Percentiles rank a stretch among this genome's conserved stretches.
Conservation (phyloP, 2,329 filamentous ascomycete genomes). For the Cytospora schulzeri region DNA sequence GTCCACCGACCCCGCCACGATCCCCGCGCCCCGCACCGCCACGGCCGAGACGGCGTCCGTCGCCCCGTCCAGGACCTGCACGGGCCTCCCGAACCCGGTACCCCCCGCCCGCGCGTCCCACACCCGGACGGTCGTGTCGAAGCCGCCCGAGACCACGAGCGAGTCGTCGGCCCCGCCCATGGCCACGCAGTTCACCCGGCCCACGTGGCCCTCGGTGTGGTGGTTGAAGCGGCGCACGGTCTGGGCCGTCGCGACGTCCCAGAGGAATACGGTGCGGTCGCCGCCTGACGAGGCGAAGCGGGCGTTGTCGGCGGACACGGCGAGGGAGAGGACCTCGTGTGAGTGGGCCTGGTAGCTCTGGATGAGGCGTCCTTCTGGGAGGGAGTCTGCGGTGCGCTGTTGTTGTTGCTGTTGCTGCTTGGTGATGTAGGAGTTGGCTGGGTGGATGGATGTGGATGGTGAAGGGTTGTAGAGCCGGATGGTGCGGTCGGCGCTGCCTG, state of each 20-base stretch:
- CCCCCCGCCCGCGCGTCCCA: constrained; percentile 67
- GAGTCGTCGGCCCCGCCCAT: constrained; percentile 78
- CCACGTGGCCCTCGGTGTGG: constrained; percentile 60
- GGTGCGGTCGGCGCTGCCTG: constrained; percentile 80
- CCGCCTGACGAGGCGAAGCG: constrained; percentile 86
- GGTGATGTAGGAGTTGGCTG: constrained; percentile 35
- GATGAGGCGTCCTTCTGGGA: constrained; percentile 65
- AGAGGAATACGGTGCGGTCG: constrained; percentile 87
- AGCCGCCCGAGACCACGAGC: constrained; percentile 72
- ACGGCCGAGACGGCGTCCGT: constrained; percentile 65
- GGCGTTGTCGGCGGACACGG: constrained; percentile 75
- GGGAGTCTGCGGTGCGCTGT: constrained; percentile 35
- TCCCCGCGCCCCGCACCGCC: constrained; percentile 53
- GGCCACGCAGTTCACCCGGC: constrained; percentile 74
- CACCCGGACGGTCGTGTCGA: constrained; percentile 74
- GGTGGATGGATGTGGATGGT: constrained; percentile 42
- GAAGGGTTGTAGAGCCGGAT: constrained; percentile 85
- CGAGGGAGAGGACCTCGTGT: constrained; percentile 85
- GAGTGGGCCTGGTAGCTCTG: constrained; percentile 89
- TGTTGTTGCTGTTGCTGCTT: constrained; percentile 42
- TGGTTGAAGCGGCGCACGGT: constrained; percentile 75
- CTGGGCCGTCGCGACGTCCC: constrained; percentile 83
- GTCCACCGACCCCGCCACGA: constrained; percentile 81
- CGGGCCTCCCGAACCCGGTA: constrained; percentile 54
- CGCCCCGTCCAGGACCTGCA: constrained; percentile 75